Percentiles rank a stretch among this genome's conserved stretches.
Conservation (phyloP, 306 rosid species). For the Morella rubra region DNA sequence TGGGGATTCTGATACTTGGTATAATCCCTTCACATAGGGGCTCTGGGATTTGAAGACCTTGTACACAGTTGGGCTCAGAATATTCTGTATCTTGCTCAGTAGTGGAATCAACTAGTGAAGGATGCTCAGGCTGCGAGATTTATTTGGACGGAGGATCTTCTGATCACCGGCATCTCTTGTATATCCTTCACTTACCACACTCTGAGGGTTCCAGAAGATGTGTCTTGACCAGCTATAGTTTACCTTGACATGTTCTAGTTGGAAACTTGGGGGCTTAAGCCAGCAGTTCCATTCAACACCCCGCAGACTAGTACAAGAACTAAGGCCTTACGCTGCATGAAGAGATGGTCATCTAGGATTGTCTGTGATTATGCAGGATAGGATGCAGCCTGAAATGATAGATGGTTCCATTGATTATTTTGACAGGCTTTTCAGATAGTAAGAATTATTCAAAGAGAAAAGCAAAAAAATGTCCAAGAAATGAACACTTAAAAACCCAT, state of each 20-base stretch:
- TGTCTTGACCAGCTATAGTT: neutral
- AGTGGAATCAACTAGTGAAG: neutral
- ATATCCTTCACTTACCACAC: neutral
- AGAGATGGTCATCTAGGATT: neutral
- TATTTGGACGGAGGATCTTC: neutral
- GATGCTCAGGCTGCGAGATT: neutral
- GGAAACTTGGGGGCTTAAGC: neutral
- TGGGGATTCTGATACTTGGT: neutral
- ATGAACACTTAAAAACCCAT: neutral
- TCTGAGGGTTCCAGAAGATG: neutral
- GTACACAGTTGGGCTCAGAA: neutral
- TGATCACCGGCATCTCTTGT: neutral
- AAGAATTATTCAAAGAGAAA: neutral
- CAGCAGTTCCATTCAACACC: neutral
- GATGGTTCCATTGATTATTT: neutral
- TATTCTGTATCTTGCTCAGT: neutral
- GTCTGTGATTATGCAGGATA: neutral
- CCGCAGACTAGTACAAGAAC: neutral
- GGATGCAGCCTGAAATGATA: neutral
- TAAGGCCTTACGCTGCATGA: neutral
- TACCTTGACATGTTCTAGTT: neutral
- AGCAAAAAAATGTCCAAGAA: neutral
- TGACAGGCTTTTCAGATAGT: neutral
- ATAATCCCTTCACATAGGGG: neutral
- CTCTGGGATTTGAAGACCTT: neutral